Base-by-base conservation (phyloP, 148 eudicot species). In the Cornus florida region DNA sequence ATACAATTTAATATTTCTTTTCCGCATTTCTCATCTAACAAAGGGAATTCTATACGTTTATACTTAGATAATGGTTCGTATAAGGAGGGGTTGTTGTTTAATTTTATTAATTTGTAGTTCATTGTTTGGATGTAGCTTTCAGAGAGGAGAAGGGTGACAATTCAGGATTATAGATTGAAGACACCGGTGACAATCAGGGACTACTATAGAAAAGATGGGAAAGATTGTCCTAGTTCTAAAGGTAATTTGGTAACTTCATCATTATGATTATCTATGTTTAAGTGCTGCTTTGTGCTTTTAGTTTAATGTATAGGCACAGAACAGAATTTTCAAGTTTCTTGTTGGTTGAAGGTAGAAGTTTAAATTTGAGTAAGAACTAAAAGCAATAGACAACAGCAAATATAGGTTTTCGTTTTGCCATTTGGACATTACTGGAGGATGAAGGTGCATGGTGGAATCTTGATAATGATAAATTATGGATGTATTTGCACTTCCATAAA, bases 101-200 rank as follows among this genome's bases (percentile, higher is more conserved):
- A 35, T 35, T 35, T 35, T 35, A 35, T 35, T 35, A 35, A 35
- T 35, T 35, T 35, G 38, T 35, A 35, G 5, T 35, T 35, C 38
- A 35, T 33, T 72, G 70, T 74, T n/a, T 70, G 67, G 16, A 46
- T 86, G 87, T 81, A 96, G 99, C 75, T 93, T 39, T 87, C 97
- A 1, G 86, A 82, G 53, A 96, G 86, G 89, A 90, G 98, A 78
- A 88, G 92, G 83, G 99, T 96, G 85, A 96, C 98, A 0, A 62
- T 93, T 70, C 88, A 92, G 73, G 95, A 96, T 60, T 96, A 93
- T 72, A 91, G 77, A 80, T 98, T 98, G 72, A 96, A 82, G 84
- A 92, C 93, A n/a, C 86, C 91, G 88, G 91, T 96, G 75, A 93
- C 99, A 19, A 88, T 96, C 4, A 86, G 99, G 87, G 99, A 96